Base-by-base conservation (phyloP, 2,329 filamentous ascomycete species). In the Stemphylium beticola region DNA sequence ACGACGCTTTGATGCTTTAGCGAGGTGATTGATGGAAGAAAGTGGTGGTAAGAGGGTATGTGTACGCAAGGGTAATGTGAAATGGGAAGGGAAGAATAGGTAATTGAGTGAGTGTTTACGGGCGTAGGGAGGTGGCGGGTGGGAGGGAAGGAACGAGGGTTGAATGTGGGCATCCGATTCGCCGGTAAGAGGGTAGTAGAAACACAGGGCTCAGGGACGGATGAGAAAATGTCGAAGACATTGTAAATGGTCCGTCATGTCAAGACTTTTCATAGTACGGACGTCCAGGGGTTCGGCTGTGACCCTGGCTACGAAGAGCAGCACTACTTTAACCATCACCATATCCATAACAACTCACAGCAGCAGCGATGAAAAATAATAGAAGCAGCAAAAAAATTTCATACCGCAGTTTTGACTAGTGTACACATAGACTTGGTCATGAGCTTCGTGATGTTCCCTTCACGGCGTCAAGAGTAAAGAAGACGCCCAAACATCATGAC, bases 401-500 rank as follows among this genome's bases (percentile, higher is more conserved):
- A 71, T 74, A 71, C 66, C 64, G 67, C 67, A 69, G 63, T 67
- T 45, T 45, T 63, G 62, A 69, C 69, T 74, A 74, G 68, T 74
- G 59, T 74, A 75, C 72, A 75, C 72, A 60, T 65, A 61, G 59
- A 62, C 61, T 61, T 59, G 67, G 61, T 71, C 71, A 71, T 74
- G 63, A 68, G 67, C 66, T 63, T 72, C 70, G 65, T 73, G 71
- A 69, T 73, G 67, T 64, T 63, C 66, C 60, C 55, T 49, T 54
- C 47, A 37, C 46, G 17, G 57, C 64, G 67, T 65, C 62, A 45
- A 49, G 60, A 55, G 56, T 33, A 15, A 37, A 48, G 47, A 53
- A 61, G 67, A 68, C 67, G 68, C 66, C 31, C 63, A 64, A 71
- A 71, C 69, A 72, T 73, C 69, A 67, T 67, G 59, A 62, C 60